Evolutionary conservation across 331 rosid species (phyloP).

Genomic region (Malus hybrid): DNA sequence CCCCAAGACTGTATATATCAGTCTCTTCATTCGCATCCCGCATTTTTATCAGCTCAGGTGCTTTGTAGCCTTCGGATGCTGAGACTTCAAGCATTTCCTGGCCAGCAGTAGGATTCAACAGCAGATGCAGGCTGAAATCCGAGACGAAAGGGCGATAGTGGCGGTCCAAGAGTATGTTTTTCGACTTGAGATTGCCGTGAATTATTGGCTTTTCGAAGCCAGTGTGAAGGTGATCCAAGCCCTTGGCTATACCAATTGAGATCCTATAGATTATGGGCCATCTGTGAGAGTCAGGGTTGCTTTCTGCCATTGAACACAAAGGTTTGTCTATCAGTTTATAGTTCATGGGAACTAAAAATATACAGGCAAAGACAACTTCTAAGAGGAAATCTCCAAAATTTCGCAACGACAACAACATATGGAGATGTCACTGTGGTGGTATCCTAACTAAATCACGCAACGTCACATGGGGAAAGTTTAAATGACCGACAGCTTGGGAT

Average conservation of each 20-base stretch:
- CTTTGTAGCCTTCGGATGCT: conserved; percentile 82
- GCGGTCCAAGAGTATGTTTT: conserved; percentile 67
- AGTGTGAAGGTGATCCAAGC: conserved; percentile 79
- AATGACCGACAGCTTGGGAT: background rate
- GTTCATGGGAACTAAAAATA: background rate
- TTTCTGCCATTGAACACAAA: conserved; percentile 40
- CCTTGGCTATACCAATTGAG: conserved; percentile 67
- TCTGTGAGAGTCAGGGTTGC: conserved; percentile 50
- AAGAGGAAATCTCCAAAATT: background rate
- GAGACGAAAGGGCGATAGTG: conserved; percentile 53
- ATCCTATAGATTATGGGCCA: conserved; percentile 61
- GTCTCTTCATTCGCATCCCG: conserved; percentile 58
- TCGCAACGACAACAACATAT: background rate
- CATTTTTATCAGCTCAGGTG: conserved; percentile 92
- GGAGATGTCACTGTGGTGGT: background rate
- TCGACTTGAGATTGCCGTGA: conserved; percentile 87
- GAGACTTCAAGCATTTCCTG: conserved; percentile 83
- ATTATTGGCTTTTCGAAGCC: conserved; percentile 48
- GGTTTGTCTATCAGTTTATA: conserved; percentile 1
- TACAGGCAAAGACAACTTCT: background rate
- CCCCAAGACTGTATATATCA: conserved; percentile 77
- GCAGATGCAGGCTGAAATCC: conserved; percentile 64
- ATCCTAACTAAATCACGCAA: background rate
- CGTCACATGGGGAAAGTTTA: background rate
- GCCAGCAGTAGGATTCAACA: conserved; percentile 67